Conservation (phyloP, 2,329 filamentous ascomycete species). For the Helicocarpus griseus region DNA sequence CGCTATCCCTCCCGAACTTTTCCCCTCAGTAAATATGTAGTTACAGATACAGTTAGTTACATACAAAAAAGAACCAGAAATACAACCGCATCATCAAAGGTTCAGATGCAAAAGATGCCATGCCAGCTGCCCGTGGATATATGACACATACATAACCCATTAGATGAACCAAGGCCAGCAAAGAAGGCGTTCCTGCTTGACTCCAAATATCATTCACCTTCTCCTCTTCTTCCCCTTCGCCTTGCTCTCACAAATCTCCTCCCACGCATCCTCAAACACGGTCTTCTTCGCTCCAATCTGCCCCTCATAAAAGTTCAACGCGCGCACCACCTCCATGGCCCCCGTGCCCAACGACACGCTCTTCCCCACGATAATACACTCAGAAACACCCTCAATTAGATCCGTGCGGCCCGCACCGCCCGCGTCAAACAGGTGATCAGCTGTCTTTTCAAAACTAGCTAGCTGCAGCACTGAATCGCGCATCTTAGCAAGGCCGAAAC, state of each 20-base stretch:
- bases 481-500: conserved; percentile 95
- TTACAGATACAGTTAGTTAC: too few relatives aligned
- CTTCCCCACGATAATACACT: conserved; percentile 98
- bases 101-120: too few relatives aligned
- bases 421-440: conserved; percentile 92
- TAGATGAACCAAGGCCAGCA: background rate
- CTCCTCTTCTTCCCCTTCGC: background rate
- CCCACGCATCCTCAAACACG: conserved; percentile 57
- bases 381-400: conserved; percentile 82
- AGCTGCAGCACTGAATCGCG: conserved; percentile 87
- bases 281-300: conserved; percentile 49
- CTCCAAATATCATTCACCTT: background rate
- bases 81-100: too few relatives aligned
- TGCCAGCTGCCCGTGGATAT: too few relatives aligned
- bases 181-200: background rate
- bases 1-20: background rate
- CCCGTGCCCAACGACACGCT: conserved; percentile 87
- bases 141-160: background rate
- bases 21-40: too few relatives aligned
- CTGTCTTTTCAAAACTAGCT: conserved; percentile 95
- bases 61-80: too few relatives aligned
- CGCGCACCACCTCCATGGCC: conserved; percentile 77
- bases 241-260: conserved; percentile 18
- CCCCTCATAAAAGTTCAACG: conserved; percentile 56
- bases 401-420: conserved; percentile 88